Conservation (phyloP, 176 grass and related monocot species). For the Triticum monococcum region DNA sequence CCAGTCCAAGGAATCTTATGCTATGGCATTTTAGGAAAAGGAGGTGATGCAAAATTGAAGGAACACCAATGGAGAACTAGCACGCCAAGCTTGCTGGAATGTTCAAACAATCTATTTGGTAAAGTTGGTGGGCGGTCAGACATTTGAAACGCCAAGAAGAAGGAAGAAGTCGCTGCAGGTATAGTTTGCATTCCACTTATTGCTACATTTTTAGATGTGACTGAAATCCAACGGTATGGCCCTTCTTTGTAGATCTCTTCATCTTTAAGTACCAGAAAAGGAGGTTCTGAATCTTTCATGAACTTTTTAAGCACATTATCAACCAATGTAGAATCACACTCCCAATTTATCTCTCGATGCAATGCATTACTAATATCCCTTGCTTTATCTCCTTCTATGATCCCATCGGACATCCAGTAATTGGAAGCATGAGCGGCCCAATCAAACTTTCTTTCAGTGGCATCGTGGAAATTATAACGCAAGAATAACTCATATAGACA, state of each 20-base stretch:
- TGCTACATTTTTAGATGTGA: no score
- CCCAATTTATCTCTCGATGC: neutral
- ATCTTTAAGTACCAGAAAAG: neutral
- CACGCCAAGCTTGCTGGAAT: neutral
- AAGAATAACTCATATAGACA: neutral
- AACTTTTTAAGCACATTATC: no score
- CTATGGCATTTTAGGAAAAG: neutral
- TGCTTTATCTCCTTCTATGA: neutral
- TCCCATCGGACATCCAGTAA: neutral
- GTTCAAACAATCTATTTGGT: neutral
- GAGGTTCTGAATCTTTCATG: no score
- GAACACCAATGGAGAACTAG: neutral
- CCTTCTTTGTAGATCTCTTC: neutral
- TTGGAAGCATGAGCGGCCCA: neutral
- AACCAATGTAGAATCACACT: accelerated
- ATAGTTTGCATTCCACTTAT: no score
- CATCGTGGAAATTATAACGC: neutral
- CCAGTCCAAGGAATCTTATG: slow-evolving; percentile 13
- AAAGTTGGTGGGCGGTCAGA: neutral
- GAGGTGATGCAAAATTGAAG: slow-evolving; percentile 10
- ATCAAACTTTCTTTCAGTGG: neutral
- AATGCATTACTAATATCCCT: neutral
- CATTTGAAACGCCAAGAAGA: neutral
- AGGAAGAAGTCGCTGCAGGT: neutral
- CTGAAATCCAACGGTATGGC: neutral